phyloP scores from a whole-genome alignment of 129 eudicot genomes.

The Silybum marianum region DNA sequence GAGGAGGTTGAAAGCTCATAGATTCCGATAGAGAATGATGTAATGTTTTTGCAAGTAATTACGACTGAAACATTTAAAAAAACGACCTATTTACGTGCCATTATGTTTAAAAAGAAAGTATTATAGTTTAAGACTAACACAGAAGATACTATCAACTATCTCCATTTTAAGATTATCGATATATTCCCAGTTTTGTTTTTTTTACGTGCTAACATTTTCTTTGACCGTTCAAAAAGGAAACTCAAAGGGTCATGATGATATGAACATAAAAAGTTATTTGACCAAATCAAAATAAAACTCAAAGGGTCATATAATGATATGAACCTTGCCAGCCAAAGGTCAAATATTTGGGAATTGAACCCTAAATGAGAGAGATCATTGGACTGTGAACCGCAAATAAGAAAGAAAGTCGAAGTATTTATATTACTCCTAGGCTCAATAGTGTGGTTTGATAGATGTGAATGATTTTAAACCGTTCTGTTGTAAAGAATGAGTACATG shows the following conservation, averaged over 20 bases:
- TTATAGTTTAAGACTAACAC: neutral
- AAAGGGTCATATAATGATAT: neutral
- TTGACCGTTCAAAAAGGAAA: neutral
- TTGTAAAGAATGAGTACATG: too few relatives aligned
- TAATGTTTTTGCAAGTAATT: too few relatives aligned
- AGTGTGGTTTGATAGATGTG: neutral
- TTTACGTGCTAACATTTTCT: neutral
- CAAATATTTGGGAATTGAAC: neutral
- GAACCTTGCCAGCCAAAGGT: neutral
- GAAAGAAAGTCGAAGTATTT: too few relatives aligned
- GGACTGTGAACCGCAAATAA: neutral
- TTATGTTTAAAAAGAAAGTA: neutral
- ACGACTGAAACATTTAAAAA: too few relatives aligned
- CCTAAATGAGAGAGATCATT: too few relatives aligned
- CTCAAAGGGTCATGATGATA: too few relatives aligned
- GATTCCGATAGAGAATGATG: too few relatives aligned
- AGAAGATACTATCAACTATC: neutral
- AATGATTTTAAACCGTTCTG: neutral
- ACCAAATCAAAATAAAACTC: neutral
- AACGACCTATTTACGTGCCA: neutral
- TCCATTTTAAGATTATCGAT: neutral
- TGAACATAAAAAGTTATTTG: too few relatives aligned
- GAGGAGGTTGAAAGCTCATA: too few relatives aligned
- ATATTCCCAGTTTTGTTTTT: neutral
- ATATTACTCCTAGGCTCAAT: too few relatives aligned